Percentiles rank a stretch among this genome's conserved stretches.
phyloP scores from a whole-genome alignment of 305 asterid genomes.

The Andrographis paniculata region DNA sequence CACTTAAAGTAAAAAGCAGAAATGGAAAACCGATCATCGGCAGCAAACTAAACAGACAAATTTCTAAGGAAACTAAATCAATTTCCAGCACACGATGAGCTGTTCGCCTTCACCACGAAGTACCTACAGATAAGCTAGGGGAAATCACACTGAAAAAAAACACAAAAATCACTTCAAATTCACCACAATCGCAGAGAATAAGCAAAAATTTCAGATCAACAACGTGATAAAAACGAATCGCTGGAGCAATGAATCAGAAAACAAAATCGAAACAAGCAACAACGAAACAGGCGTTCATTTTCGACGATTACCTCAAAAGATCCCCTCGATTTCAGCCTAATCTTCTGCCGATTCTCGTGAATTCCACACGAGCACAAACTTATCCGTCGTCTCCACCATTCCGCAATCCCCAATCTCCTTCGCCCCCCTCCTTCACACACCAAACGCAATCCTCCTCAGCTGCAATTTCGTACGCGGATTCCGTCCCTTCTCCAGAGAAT shows the following conservation, averaged over 20 bases:
- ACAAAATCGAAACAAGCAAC: constrained; percentile 12
- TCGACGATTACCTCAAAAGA: constrained; percentile 22
- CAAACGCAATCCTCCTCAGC: constrained; percentile 13
- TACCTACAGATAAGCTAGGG: constrained; percentile 14
- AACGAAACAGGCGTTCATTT: constrained; percentile 14
- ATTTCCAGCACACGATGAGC: constrained; percentile 8
- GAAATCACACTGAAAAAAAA: constrained; percentile 14
- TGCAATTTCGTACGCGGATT: too few relatives aligned
- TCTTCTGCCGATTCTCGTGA: constrained; percentile 21
- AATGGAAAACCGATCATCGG: constrained; percentile 12
- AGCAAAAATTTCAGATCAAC: constrained; percentile 21
- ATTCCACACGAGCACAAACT: constrained; percentile 21
- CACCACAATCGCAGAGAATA: constrained; percentile 3
- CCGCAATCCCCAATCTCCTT: constrained; percentile 12
- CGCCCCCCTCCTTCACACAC: constrained; percentile 12
- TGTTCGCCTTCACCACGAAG: constrained; percentile 22
- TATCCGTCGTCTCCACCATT: constrained; percentile 13
- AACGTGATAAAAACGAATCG: constrained; percentile 16
- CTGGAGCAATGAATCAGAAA: constrained; percentile 14
- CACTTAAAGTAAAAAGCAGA: constrained; percentile 15
- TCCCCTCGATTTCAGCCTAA: constrained; percentile 25
- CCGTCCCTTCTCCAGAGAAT: constrained; percentile 10
- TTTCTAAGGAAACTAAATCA: constrained; percentile 5
- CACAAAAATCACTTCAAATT: constrained; percentile 18
- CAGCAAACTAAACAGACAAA: constrained; percentile 10